phyloP scores from a whole-genome alignment of 2,329 filamentous ascomycete genomes.

The Mycosphaerelloides madeirae region DNA sequence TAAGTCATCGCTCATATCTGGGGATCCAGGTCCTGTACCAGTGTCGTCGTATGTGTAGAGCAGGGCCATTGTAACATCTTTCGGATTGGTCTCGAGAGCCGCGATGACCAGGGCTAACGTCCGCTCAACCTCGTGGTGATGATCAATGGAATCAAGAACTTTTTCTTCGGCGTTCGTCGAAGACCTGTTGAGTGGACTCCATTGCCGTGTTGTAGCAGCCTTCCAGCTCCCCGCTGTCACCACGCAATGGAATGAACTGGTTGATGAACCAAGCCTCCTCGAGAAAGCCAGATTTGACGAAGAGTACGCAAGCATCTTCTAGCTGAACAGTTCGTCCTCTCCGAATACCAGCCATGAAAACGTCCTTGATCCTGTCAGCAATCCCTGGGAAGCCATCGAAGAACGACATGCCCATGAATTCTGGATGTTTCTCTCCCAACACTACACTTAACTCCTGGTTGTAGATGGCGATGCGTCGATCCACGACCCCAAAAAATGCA shows the following conservation, averaged over 20 bases:
- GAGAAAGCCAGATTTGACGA: constrained; percentile 13
- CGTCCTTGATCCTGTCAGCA: neutral
- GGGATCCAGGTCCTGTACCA: no score
- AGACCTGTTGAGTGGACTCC: constrained; percentile 16
- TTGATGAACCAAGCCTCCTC: constrained; percentile 23
- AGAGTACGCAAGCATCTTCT: constrained; percentile 13
- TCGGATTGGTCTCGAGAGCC: constrained; percentile 8
- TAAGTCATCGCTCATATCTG: constrained; percentile 1
- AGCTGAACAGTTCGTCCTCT: constrained; percentile 17
- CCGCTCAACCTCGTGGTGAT: constrained; percentile 4
- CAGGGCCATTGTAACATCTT: constrained; percentile 4
- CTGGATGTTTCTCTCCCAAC: constrained; percentile 27
- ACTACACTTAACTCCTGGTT: constrained; percentile 35
- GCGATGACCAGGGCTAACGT: constrained; percentile 10
- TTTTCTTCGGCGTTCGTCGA: constrained; percentile 16
- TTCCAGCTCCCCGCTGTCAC: constrained; percentile 15
- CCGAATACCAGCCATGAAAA: neutral
- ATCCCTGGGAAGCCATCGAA: constrained; percentile 11
- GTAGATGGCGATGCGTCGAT: constrained; percentile 33
- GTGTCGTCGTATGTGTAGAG: constrained; percentile 18
- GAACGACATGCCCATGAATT: constrained; percentile 14
- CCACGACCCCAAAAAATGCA: constrained; percentile 27
- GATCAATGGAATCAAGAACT: constrained; percentile 6
- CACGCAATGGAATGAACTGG: constrained; percentile 20
- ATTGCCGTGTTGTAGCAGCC: constrained; percentile 22